A percentile compares a stretch with the other conserved stretches of the same genome.
Conservation (phyloP, 1,284 basidiomycete species). For the Serendipita sp. region DNA sequence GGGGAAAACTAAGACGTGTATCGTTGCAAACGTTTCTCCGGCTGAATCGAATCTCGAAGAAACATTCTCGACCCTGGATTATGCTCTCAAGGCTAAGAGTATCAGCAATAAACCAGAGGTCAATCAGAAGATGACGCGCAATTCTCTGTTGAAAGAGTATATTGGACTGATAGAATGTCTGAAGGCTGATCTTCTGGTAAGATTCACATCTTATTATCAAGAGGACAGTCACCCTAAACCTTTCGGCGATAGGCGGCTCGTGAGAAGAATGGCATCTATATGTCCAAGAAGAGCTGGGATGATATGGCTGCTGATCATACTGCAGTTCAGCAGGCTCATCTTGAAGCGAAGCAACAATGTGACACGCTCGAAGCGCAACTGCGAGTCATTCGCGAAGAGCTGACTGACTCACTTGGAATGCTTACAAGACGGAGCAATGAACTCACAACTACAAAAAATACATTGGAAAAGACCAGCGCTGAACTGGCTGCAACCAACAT, state of each 20-base stretch:
- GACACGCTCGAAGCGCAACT: slow-evolving; percentile 75
- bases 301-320: slow-evolving; percentile 71
- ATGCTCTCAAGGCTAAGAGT: slow-evolving; percentile 89
- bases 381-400: slow-evolving; percentile 70
- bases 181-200: slow-evolving; percentile 67
- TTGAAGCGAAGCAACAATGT: slow-evolving; percentile 70
- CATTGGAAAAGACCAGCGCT: slow-evolving; percentile 39
- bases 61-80: slow-evolving; percentile 94
- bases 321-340: slow-evolving; percentile 55
- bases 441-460: slow-evolving; percentile 47
- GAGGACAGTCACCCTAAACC: neutral
- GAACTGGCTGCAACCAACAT: slow-evolving; percentile 37
- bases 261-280: slow-evolving; percentile 89
- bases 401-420: slow-evolving; percentile 71
- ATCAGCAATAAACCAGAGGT: slow-evolving; percentile 94
- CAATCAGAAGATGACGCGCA: slow-evolving; percentile 88
- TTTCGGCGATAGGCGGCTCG: slow-evolving; percentile 43
- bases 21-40: slow-evolving; percentile 91
- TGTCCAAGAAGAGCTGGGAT: slow-evolving; percentile 79
- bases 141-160: slow-evolving; percentile 88
- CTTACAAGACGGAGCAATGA: slow-evolving; percentile 65
- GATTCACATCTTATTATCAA: neutral
- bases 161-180: slow-evolving; percentile 89
- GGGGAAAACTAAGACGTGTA: slow-evolving; percentile 95
- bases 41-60: slow-evolving; percentile 90